phyloP scores from a whole-genome alignment of 176 grass and related monocot genomes.

The Guadua angustifolia region DNA sequence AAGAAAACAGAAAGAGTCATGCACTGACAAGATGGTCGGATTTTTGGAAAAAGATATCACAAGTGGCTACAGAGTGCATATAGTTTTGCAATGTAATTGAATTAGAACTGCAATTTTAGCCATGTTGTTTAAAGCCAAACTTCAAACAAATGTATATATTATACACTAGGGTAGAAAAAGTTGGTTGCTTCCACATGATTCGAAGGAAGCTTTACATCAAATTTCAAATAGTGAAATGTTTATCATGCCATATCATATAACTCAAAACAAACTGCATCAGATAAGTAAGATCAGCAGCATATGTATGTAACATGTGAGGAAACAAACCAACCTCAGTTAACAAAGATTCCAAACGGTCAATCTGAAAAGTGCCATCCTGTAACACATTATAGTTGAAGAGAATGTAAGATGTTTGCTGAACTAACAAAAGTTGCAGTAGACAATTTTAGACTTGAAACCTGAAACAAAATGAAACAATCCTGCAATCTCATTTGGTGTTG shows the following conservation, averaged over 20 bases:
- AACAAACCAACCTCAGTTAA: constrained; percentile 75
- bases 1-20: constrained; percentile 27
- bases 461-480: constrained; percentile 13
- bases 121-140: constrained; percentile 14
- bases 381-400: constrained; percentile 36
- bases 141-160: background rate
- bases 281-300: constrained; percentile 11
- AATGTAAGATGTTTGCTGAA: constrained; percentile 41
- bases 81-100: background rate
- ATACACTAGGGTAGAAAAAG: constrained; percentile 9
- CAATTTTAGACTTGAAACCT: constrained; percentile 12
- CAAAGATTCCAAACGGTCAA: constrained; percentile 93
- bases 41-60: background rate
- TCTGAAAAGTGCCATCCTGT: constrained; percentile 87
- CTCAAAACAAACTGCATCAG: constrained; percentile 24
- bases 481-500: background rate
- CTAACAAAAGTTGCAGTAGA: constrained; percentile 36
- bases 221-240: constrained; percentile 20
- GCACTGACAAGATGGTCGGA: constrained; percentile 22
- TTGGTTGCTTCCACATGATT: constrained; percentile 15
- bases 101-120: background rate
- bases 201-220: background rate
- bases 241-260: constrained; percentile 25
- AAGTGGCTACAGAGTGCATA: background rate
- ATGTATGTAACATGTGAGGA: background rate